Conservation (phyloP, 1,284 basidiomycete genomes). For the Termitomyces sp. region DNA sequence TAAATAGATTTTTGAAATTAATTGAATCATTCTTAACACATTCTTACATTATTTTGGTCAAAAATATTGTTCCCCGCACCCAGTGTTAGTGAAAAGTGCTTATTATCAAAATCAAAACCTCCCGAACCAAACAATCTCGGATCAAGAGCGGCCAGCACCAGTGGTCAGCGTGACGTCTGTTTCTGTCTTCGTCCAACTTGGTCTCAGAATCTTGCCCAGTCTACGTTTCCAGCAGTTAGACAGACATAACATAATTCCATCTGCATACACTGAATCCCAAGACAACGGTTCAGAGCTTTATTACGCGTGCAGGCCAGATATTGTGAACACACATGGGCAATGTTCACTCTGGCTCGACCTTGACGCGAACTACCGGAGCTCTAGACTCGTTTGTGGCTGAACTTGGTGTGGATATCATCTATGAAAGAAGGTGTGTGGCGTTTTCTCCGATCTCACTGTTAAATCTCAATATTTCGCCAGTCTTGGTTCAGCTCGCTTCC, state of each 20-base stretch:
- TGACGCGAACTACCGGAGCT: constrained; percentile 70
- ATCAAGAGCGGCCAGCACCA: not conserved
- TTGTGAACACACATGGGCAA: constrained; percentile 52
- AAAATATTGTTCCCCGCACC: no score
- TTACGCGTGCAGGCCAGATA: not conserved
- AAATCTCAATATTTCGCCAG: constrained; percentile 31
- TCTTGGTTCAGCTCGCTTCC: constrained; percentile 88
- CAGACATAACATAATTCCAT: not conserved
- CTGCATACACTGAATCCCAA: not conserved
- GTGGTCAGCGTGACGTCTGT: not conserved
- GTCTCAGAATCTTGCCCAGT: not conserved
- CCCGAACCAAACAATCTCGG: not conserved
- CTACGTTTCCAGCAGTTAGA: not conserved
- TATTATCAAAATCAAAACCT: no score
- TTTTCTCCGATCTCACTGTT: not conserved
- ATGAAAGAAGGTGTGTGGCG: constrained; percentile 77
- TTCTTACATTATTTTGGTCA: no score
- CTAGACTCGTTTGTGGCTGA: constrained; percentile 88
- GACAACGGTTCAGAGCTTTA: not conserved
- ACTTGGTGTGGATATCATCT: constrained; percentile 79
- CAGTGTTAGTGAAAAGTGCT: no score
- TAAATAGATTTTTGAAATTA: no score
- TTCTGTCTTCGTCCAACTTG: not conserved
- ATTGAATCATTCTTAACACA: no score
- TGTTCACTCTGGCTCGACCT: constrained; percentile 55